Evolutionary conservation across 2,329 filamentous ascomycete species (phyloP), one percentile per base, ranked within the genome.

Genomic region (Helotiales sp.): DNA sequence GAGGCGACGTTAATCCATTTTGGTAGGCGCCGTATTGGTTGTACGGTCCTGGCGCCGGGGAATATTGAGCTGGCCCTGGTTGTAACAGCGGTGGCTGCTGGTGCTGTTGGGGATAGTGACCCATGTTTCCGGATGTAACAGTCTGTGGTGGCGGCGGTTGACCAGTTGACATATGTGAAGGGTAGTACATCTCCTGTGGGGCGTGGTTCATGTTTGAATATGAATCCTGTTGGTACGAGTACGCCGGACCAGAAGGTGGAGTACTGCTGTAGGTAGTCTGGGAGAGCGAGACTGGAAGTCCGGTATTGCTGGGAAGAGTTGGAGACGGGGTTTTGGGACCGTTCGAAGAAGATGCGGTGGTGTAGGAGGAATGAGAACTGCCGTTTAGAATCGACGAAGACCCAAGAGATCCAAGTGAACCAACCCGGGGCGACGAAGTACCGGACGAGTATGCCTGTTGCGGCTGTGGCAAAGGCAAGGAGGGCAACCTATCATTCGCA

Each of bases 131-230:
- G 0, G 93, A 92, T 15, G 93, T 91, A 54, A 92, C 91, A 24
- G 92, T 89, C 78, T 93, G 91, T 10, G 92, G 90, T 67, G 89
- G 85, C 75, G 91, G 91, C 68, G 89, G 85, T 78, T 92, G 92
- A 68, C 90, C 90, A 72, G 89, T 87, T 74, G 92, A 91, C 84
- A 96, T 90, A 80, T 96, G 92, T 75, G 86, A 82, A 77, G 90
- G 86, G 77, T 96, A 93, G 79, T 97, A 96, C 89, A 96, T 92
- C 75, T 97, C 95, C 73, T 89, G 85, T 76, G 89, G 87, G 75
- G 87, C 86, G 80, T 91, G 90, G 82, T 97, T 97, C 94, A 97
- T 97, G 80, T 78, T 83, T 76, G 77, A 74, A 59, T 77, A 79
- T 43, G 74, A 69, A 28, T 78, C 77, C 62, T 79, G 77, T 43